These are phyloP conservation scores for Apophysomyces variabilis DNA, from an alignment of 371 early-diverging fungal species.

Conservation along the genomic window DNA sequence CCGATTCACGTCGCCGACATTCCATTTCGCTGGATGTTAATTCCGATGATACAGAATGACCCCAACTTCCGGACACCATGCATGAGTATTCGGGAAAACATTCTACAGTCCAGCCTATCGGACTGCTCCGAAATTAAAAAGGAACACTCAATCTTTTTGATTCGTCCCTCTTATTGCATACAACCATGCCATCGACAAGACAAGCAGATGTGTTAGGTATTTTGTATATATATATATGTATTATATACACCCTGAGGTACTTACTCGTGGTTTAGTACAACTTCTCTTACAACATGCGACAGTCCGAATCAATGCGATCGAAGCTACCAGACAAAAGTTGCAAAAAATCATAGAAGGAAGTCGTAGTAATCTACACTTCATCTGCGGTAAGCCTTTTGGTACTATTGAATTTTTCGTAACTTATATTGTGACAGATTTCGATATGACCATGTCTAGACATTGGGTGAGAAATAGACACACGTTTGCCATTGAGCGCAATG, in stretches of 20 bases:
- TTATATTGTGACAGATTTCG: slow-evolving; percentile 63
- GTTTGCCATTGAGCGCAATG: slow-evolving; percentile 53
- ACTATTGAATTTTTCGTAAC: not conserved
- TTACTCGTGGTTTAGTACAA: slow-evolving; percentile 26
- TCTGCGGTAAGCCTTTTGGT: slow-evolving; percentile 50
- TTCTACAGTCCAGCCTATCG: too few relatives aligned
- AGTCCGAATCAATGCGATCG: slow-evolving; percentile 40
- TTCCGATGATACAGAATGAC: too few relatives aligned
- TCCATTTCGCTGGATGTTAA: too few relatives aligned
- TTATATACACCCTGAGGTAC: not conserved
- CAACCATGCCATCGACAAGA: not conserved
- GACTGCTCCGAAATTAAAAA: too few relatives aligned
- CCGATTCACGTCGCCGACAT: too few relatives aligned
- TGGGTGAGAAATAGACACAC: slow-evolving; percentile 58
- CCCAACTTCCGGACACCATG: too few relatives aligned
- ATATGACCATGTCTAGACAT: slow-evolving; percentile 77
- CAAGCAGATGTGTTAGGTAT: not conserved
- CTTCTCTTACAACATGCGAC: slow-evolving; percentile 38
- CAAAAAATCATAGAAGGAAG: slow-evolving; percentile 57
- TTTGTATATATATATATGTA: too few relatives aligned
- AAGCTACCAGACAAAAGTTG: slow-evolving; percentile 43
- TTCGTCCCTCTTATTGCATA: not conserved
- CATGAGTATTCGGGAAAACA: too few relatives aligned
- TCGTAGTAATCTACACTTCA: slow-evolving; percentile 54
- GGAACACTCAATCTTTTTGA: not conserved